Conservation (phyloP, 805 yeast genomes). For the Gaillardinia entomophila region DNA sequence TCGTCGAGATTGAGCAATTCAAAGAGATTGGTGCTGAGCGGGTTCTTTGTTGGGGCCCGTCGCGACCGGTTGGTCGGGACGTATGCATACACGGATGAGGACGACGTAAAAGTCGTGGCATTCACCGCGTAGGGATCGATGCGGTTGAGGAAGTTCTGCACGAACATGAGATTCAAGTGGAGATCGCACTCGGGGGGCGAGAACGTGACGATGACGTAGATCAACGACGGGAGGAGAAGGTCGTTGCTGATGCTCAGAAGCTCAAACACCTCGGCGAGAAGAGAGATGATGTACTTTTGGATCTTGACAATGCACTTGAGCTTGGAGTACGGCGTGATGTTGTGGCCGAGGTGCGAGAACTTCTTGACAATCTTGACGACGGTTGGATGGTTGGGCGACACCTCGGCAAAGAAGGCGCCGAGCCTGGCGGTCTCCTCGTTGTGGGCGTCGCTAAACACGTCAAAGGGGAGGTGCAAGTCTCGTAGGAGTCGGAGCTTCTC, state of each 20-base stretch:
- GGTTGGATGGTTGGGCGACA: conserved; percentile 2
- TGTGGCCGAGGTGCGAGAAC: conserved; percentile 12
- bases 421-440: conserved; percentile 5
- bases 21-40: conserved; percentile 14
- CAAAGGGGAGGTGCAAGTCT: conserved; percentile 20
- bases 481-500: conserved; percentile 25
- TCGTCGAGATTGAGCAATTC: conserved; percentile 25
- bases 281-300: conserved; percentile 24
- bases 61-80: conserved; percentile 8
- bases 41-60: conserved; percentile 1
- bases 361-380: conserved; percentile 2
- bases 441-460: conserved; percentile 22
- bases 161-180: conserved; percentile 30
- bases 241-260: conserved; percentile 27
- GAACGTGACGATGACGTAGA: conserved; percentile 29
- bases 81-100: conserved; percentile 6
- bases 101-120: conserved; percentile 6
- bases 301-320: conserved; percentile 21
- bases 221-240: conserved; percentile 33
- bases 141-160: conserved; percentile 28
- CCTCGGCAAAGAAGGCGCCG: conserved; percentile 6
- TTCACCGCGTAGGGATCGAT: conserved; percentile 25
- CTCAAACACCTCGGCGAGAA: conserved; percentile 10
- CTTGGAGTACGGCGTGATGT: conserved; percentile 29
- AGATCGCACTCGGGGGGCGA: conserved; percentile 19